Evolutionary conservation across 208 protist species (phyloP), one percentile per base, ranked within the genome.

Genomic region (Acanthamoeba rhysodes): DNA sequence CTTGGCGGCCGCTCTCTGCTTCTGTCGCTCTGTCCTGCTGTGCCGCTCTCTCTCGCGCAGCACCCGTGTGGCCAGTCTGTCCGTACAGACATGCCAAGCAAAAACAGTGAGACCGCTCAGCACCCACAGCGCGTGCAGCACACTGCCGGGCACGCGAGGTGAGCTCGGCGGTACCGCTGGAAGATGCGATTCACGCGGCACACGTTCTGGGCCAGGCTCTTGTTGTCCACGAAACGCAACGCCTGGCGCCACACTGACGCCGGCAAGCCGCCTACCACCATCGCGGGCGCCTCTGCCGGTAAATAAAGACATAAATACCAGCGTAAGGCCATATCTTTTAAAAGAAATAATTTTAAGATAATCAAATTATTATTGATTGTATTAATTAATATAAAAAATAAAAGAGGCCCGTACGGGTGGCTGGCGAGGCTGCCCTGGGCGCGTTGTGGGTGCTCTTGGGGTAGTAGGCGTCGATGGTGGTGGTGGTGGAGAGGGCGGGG

Each of bases 381-480:
- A n/a, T n/a, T n/a, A n/a, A n/a, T n/a, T 12, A 74, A 74, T 29
- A 74, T 27, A 82, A 8, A 82, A 48, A 24, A 82, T 4, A 82
- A 50, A 53, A 48, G 8, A 34, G 27, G 27, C 48, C 24, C 22
- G 14, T 85, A 32, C 34, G 20, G 18, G 78, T 48, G 29, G 74
- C 22, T 82, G n/a, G 74, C 37, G 18, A 48, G 18, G 29, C n/a
- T 82, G 18, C 12, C 29, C 22, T 82, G 59, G 16, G 7, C 59
- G 55, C 55, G 55, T 59, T 66, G 59, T 66, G 22, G 16, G 59
- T 6, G 59, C 2, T 85, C 45, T 27, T 59, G 0, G 76, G 4
- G 80, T 88, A 88, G 50, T 88, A 88, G 16, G 41, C 50, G 45
- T 88, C 80, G 41, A 88, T n/a, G n/a, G n/a, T 88, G 3, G 80